phyloP scores from a whole-genome alignment of 352 stramenopile species.

The Globisporangium lucens region DNA sequence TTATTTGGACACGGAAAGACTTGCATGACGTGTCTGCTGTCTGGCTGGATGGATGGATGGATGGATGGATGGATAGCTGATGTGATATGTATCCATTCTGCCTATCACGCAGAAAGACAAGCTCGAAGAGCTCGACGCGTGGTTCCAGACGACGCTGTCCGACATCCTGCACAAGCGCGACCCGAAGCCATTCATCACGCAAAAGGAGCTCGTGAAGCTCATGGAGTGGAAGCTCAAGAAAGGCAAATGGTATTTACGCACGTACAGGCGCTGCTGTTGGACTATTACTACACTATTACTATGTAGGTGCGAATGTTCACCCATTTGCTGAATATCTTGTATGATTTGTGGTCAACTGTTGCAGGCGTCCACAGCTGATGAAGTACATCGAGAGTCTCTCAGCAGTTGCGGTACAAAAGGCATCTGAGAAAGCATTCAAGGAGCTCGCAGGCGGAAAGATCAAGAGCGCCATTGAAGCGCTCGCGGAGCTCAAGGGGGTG shows the following conservation, averaged over 20 bases:
- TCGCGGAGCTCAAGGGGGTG: conserved; percentile 69
- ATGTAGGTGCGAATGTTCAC: neutral
- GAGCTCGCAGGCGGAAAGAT: conserved; percentile 24
- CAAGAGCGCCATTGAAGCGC: conserved; percentile 43
- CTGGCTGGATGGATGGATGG: neutral
- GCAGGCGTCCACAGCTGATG: conserved; percentile 68
- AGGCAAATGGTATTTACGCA: conserved; percentile 59
- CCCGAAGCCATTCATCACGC: conserved; percentile 43
- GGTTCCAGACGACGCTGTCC: conserved; percentile 47
- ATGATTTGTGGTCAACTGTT: neutral
- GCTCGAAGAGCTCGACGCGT: conserved; percentile 53
- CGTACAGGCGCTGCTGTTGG: no score
- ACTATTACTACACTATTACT: neutral
- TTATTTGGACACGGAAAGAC: neutral
- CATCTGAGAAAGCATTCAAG: conserved; percentile 41
- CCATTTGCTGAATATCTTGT: neutral
- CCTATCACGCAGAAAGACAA: conserved; percentile 43
- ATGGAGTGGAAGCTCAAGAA: conserved; percentile 88
- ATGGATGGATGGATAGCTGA: neutral
- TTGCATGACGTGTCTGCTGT: neutral
- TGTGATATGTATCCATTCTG: conserved; percentile 1
- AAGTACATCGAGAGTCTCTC: conserved; percentile 56
- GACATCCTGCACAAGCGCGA: conserved; percentile 40
- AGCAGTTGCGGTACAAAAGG: conserved; percentile 41
- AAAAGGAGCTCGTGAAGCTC: conserved; percentile 54